phyloP scores from a whole-genome alignment of 225 moss, liverwort and hornwort species.

The Marchantia paleacea region DNA sequence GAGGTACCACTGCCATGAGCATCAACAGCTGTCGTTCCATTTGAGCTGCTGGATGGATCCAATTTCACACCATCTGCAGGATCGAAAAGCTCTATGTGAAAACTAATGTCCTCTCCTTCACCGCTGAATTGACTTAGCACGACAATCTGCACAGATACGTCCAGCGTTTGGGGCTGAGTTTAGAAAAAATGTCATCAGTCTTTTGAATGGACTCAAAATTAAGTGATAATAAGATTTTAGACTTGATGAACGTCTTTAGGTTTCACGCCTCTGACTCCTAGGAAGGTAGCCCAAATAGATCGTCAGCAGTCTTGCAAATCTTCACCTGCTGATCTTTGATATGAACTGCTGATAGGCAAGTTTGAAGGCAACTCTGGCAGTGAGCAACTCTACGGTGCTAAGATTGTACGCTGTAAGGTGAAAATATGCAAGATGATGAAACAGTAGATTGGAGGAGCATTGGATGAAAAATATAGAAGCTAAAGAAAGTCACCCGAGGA shows the following conservation, averaged over 20 bases:
- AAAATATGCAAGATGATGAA: not conserved
- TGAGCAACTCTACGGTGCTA: no score
- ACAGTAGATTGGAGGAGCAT: not conserved
- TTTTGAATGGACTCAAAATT: no score
- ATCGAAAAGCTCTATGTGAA: constrained; percentile 71
- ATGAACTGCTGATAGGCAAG: no score
- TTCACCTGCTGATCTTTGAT: no score
- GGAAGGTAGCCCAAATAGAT: no score
- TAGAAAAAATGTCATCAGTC: no score
- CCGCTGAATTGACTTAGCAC: constrained; percentile 57
- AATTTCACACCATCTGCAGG: constrained; percentile 42
- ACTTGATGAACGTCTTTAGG: no score
- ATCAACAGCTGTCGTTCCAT: constrained; percentile 38
- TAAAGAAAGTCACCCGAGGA: constrained; percentile 53
- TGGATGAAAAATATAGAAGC: constrained; percentile 1
- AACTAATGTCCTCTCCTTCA: constrained; percentile 54
- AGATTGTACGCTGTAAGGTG: not conserved
- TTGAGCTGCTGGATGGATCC: constrained; percentile 32
- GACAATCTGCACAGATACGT: constrained; percentile 48
- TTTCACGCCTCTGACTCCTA: no score
- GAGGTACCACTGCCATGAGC: constrained; percentile 56
- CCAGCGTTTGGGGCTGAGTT: no score
- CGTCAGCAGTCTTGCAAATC: no score
- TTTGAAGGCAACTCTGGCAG: no score
- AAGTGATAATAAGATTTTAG: no score